phyloP scores from a whole-genome alignment of 768 basidiomycete species.

The Russula virescens region DNA sequence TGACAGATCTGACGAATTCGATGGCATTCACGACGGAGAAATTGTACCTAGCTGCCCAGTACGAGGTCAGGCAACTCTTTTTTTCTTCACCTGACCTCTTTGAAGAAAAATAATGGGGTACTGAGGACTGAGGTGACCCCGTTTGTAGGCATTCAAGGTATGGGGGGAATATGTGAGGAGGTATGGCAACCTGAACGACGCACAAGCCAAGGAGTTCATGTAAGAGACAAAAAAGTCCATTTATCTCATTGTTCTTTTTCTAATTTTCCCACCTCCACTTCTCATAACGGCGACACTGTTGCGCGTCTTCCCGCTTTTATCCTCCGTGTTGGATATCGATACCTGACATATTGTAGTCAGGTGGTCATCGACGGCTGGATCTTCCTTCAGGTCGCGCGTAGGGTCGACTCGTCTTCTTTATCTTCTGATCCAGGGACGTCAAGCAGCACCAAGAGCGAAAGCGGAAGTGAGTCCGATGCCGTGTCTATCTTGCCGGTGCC shows the following conservation, averaged over 20 bases:
- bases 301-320: too few species aligned
- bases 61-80: not conserved
- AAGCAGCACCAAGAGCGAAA: not conserved
- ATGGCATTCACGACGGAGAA: constrained; percentile 3
- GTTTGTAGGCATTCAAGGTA: constrained; percentile 2
- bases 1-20: not conserved
- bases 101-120: too few species aligned
- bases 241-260: too few species aligned
- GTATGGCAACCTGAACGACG: not conserved
- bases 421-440: not conserved
- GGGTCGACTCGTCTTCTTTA: not conserved
- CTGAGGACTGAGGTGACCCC: too few species aligned
- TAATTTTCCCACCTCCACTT: too few species aligned
- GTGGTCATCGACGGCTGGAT: constrained; percentile 6
- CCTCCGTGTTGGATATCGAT: too few species aligned
- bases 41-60: constrained; percentile 1
- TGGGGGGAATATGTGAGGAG: constrained; percentile 1
- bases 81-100: too few species aligned
- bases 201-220: not conserved
- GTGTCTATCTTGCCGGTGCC: too few species aligned
- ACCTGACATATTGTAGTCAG: not conserved
- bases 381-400: not conserved
- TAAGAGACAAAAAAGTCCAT: not conserved
- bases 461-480: not conserved
- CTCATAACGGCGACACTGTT: too few species aligned